These are phyloP conservation scores for Erysimum pusillum DNA, from an alignment of 441 rosid species.

Conservation along the genomic window DNA sequence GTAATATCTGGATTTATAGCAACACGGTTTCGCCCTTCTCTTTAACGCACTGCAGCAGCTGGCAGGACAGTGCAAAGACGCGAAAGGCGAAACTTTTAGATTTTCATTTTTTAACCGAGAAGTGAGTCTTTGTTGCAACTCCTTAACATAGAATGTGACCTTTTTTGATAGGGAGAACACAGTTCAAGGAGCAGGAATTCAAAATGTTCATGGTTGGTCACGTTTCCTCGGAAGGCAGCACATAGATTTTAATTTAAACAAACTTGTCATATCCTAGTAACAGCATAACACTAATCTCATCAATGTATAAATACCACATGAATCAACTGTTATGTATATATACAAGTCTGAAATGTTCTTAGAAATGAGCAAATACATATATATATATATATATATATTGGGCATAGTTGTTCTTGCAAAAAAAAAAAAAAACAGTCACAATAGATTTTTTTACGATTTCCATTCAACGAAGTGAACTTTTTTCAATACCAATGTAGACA, in stretches of 20 bases:
- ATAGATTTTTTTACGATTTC: too few relatives aligned
- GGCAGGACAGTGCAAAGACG: slow-evolving; percentile 3
- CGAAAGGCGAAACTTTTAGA: slow-evolving; percentile 22
- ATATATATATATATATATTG: slow-evolving; percentile 8
- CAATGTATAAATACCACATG: slow-evolving; percentile 23
- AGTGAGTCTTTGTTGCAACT: neutral
- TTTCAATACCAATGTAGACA: too few relatives aligned
- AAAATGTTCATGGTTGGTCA: slow-evolving; percentile 5
- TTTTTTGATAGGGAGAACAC: slow-evolving; percentile 20
- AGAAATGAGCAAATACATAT: slow-evolving; percentile 25
- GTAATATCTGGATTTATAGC: slow-evolving; percentile 30
- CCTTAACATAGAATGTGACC: slow-evolving; percentile 23
- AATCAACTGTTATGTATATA: slow-evolving; percentile 6
- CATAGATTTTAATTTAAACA: neutral
- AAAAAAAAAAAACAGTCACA: too few relatives aligned
- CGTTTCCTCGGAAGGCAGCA: slow-evolving; percentile 19
- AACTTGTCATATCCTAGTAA: neutral
- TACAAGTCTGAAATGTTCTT: slow-evolving; percentile 30
- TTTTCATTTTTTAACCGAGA: neutral
- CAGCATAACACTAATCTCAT: neutral
- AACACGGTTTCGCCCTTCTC: neutral
- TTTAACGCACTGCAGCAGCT: neutral
- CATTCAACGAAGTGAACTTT: too few relatives aligned
- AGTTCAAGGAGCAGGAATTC: slow-evolving; percentile 17
- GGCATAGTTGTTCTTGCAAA: slow-evolving; percentile 27